Evolutionary conservation across 2,329 filamentous ascomycete species (phyloP).

Genomic region (Aspergillus sergii): DNA sequence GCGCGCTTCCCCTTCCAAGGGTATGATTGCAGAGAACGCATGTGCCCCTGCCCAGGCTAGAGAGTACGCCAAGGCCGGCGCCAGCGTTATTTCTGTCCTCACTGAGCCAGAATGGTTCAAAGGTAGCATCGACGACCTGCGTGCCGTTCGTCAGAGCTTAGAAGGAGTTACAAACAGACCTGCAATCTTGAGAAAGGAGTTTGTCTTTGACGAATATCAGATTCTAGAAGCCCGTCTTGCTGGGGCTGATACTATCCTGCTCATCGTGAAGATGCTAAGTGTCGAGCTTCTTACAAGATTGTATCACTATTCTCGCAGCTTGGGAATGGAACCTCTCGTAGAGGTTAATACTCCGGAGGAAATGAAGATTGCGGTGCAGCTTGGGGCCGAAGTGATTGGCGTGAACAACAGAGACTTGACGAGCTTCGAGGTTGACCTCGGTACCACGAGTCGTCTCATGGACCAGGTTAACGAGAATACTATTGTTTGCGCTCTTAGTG

Average conservation of each 20-base stretch:
- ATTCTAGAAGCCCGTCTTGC: slow-evolving; percentile 92
- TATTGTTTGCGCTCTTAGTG: slow-evolving; percentile 89
- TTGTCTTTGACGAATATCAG: slow-evolving; percentile 97
- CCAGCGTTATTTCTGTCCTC: slow-evolving; percentile 96
- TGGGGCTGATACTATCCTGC: slow-evolving; percentile 88
- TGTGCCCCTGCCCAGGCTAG: slow-evolving; percentile 88
- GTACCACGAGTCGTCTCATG: slow-evolving; percentile 86
- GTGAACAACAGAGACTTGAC: slow-evolving; percentile 98
- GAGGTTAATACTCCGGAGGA: slow-evolving; percentile 95
- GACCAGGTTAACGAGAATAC: slow-evolving; percentile 82
- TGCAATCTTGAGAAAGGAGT: slow-evolving; percentile 91
- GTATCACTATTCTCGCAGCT: slow-evolving; percentile 83
- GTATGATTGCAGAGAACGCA: slow-evolving; percentile 83
- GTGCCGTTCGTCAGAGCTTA: slow-evolving; percentile 83
- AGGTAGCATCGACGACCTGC: slow-evolving; percentile 90
- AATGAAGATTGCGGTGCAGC: slow-evolving; percentile 81
- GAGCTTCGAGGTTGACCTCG: slow-evolving; percentile 94
- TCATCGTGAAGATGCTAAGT: slow-evolving; percentile 98
- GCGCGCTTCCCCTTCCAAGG: slow-evolving; percentile 93
- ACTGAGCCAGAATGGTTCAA: slow-evolving; percentile 99
- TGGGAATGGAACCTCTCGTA: slow-evolving; percentile 97
- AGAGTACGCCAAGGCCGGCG: slow-evolving; percentile 89
- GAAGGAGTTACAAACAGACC: slow-evolving; percentile 89
- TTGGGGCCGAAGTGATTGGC: slow-evolving; percentile 89
- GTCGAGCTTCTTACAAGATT: slow-evolving; percentile 70